Evolutionary conservation across 176 grass and related monocot genomes (phyloP).

Genomic region (maize (Zea mays)): Zm-B73-REFERENCE-NAM-5.0 NC_050096.1:151577501-151578000

Average conservation of each 20-base stretch:
- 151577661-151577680: neutral
- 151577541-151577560: slow-evolving; percentile 45
- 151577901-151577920: too few relatives aligned
- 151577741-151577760: neutral
- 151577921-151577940: too few relatives aligned
- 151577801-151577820: too few relatives aligned
- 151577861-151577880: too few relatives aligned
- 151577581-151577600: slow-evolving; percentile 99
- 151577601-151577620: slow-evolving; percentile 95
- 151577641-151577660: neutral
- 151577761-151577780: neutral
- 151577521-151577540: slow-evolving; percentile 24
- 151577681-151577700: neutral
- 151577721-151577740: slow-evolving; percentile 10
- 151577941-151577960: neutral
- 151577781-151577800: neutral
- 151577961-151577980: neutral
- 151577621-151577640: slow-evolving; percentile 14
- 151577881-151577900: too few relatives aligned
- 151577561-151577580: slow-evolving; percentile 93
- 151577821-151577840: too few relatives aligned
- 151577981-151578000: too few relatives aligned
- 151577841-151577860: too few relatives aligned
- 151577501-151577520: neutral
- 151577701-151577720: neutral